phyloP scores from a whole-genome alignment of 192 early-diverging fungal species.

The Entophlyctis luteolus region DNA sequence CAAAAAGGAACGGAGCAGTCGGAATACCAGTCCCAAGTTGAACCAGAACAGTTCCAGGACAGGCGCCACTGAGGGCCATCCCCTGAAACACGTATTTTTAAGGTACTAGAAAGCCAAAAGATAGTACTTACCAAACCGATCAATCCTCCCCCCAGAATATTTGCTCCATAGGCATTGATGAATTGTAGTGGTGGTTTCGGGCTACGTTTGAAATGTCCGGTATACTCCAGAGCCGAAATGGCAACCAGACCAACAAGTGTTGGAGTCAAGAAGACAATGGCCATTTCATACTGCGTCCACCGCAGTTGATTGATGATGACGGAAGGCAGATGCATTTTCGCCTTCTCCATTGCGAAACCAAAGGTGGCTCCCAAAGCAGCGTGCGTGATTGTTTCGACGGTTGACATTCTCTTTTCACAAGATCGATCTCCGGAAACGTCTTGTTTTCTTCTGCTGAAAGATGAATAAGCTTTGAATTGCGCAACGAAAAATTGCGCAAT shows the following conservation, averaged over 20 bases:
- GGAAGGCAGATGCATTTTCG: constrained; percentile 26
- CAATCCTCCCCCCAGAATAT: constrained; percentile 27
- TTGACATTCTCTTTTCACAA: neutral
- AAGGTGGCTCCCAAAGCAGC: neutral
- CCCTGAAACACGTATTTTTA: no score
- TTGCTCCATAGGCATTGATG: constrained; percentile 7
- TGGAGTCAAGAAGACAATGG: constrained; percentile 33
- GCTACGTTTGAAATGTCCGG: constrained; percentile 9
- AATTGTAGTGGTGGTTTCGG: constrained; percentile 7
- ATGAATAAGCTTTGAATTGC: neutral
- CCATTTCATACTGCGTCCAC: constrained; percentile 24
- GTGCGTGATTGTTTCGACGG: neutral
- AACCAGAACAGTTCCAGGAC: constrained; percentile 33
- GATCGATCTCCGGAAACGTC: no score
- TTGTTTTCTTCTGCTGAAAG: neutral
- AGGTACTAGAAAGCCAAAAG: no score
- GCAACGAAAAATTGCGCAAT: neutral
- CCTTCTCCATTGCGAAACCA: neutral
- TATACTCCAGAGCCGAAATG: constrained; percentile 7
- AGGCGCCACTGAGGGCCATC: constrained; percentile 33
- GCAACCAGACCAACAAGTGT: constrained; percentile 21
- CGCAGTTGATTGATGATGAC: constrained; percentile 35
- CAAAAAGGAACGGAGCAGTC: neutral
- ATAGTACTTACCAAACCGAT: no score
- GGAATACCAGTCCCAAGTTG: constrained; percentile 31